These are phyloP conservation scores for Beauveria caledonica DNA, from an alignment of 2,329 filamentous ascomycete genomes.

Conservation along the genomic window DNA sequence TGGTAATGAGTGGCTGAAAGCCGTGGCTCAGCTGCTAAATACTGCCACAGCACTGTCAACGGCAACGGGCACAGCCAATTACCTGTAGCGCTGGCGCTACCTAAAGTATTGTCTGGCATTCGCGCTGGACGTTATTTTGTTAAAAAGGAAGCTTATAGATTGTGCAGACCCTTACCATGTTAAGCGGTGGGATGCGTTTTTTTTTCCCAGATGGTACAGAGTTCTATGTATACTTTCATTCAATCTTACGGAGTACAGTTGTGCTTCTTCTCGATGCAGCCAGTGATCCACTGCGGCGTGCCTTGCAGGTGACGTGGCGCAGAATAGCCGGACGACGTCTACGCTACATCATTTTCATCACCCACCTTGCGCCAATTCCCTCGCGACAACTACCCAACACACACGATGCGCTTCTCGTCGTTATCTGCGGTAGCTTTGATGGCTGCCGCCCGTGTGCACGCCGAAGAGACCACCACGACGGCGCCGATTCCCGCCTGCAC, in stretches of 20 bases:
- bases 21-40: neutral
- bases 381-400: neutral
- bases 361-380: neutral
- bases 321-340: neutral
- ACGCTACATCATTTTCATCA: neutral
- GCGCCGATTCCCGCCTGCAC: constrained; percentile 43
- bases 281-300: neutral
- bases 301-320: constrained; percentile 4
- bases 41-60: neutral
- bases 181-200: too few relatives aligned
- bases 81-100: neutral
- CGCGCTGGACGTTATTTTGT: neutral
- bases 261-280: too few relatives aligned
- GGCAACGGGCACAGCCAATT: neutral
- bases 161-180: neutral
- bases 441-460: constrained; percentile 25
- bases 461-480: constrained; percentile 32
- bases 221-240: too few relatives aligned
- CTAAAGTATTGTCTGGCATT: neutral
- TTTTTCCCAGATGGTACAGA: too few relatives aligned
- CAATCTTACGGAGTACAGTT: too few relatives aligned
- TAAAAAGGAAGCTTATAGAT: neutral
- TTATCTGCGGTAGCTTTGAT: constrained; percentile 20
- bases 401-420: constrained; percentile 21
- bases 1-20: neutral